Evolutionary conservation across 176 grass and related monocot species (phyloP).

Genomic region (Elymus sibiricus): DNA sequence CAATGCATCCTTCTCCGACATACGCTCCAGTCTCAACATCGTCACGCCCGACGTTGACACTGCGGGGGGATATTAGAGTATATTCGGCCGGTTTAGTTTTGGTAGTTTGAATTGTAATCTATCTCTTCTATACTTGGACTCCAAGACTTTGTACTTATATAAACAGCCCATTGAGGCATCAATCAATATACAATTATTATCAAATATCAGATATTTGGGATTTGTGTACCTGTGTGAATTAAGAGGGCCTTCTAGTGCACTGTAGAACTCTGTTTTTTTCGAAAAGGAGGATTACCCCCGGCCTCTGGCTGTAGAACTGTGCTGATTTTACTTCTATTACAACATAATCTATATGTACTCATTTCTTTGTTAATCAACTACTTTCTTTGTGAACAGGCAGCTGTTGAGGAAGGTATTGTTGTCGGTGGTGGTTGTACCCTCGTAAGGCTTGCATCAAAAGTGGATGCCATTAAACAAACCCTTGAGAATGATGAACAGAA

Average conservation of each 20-base stretch:
- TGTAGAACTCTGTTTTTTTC: neutral
- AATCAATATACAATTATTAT: too few species aligned
- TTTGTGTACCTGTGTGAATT: neutral
- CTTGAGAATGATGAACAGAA: constrained; percentile 94
- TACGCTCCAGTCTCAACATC: too few species aligned
- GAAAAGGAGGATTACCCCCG: too few species aligned
- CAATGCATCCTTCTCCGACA: too few species aligned
- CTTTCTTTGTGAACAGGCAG: constrained; percentile 46
- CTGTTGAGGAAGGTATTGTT: constrained; percentile 92
- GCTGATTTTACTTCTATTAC: neutral
- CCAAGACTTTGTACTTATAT: too few species aligned
- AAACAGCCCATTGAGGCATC: too few species aligned
- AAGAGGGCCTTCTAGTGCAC: neutral
- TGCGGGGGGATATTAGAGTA: too few species aligned
- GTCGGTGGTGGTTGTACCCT: constrained; percentile 89
- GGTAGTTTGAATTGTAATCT: too few species aligned
- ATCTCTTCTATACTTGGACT: too few species aligned
- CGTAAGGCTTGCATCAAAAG: constrained; percentile 68
- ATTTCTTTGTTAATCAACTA: neutral
- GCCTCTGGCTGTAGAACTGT: too few species aligned
- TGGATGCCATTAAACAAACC: constrained; percentile 80
- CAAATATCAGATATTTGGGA: neutral
- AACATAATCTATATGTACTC: neutral
- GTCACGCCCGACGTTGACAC: too few species aligned
- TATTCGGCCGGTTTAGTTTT: too few species aligned